These are phyloP conservation scores for Meyerozyma smithsonii DNA, from an alignment of 1,139 yeast species.

Conservation along the genomic window DNA sequence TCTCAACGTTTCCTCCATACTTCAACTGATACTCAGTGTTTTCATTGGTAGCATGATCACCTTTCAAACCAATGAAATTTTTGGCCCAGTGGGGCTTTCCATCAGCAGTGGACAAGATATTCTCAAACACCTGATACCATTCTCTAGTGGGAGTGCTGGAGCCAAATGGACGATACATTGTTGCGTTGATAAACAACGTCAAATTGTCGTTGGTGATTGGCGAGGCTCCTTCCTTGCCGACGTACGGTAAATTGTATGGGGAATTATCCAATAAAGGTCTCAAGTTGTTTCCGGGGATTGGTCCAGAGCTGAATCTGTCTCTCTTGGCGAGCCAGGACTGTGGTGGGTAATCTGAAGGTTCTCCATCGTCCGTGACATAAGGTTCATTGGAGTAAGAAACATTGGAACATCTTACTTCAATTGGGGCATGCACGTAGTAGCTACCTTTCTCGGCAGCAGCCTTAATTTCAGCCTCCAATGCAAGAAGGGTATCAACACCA, in stretches of 20 bases:
- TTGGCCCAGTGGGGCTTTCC: slow-evolving; percentile 99
- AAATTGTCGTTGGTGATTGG: slow-evolving; percentile 70
- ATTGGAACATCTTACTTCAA: slow-evolving; percentile 91
- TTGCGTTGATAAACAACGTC: slow-evolving; percentile 85
- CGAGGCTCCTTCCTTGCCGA: slow-evolving; percentile 29
- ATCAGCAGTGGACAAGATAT: slow-evolving; percentile 66
- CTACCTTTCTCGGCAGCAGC: slow-evolving; percentile 57
- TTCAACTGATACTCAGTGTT: slow-evolving; percentile 34
- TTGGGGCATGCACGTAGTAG: slow-evolving; percentile 89
- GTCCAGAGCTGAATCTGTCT: slow-evolving; percentile 49
- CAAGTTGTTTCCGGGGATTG: slow-evolving; percentile 77
- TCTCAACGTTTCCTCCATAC: slow-evolving; percentile 50
- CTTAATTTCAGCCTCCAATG: slow-evolving; percentile 57
- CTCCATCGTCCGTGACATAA: slow-evolving; percentile 39
- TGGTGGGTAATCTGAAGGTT: slow-evolving; percentile 40
- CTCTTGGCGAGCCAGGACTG: slow-evolving; percentile 37
- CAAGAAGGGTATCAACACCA: slow-evolving; percentile 68
- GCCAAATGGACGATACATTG: slow-evolving; percentile 90
- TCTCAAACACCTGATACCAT: slow-evolving; percentile 86
- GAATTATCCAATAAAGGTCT: slow-evolving; percentile 81
- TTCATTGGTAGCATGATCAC: slow-evolving; percentile 31
- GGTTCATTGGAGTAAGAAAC: slow-evolving; percentile 53
- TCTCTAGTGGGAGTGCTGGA: slow-evolving; percentile 66
- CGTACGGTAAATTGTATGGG: slow-evolving; percentile 54
- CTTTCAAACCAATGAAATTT: slow-evolving; percentile 70